These are phyloP conservation scores for Coniochaeta sp. DNA, from an alignment of 2,329 filamentous ascomycete species.

Conservation along the genomic window DNA sequence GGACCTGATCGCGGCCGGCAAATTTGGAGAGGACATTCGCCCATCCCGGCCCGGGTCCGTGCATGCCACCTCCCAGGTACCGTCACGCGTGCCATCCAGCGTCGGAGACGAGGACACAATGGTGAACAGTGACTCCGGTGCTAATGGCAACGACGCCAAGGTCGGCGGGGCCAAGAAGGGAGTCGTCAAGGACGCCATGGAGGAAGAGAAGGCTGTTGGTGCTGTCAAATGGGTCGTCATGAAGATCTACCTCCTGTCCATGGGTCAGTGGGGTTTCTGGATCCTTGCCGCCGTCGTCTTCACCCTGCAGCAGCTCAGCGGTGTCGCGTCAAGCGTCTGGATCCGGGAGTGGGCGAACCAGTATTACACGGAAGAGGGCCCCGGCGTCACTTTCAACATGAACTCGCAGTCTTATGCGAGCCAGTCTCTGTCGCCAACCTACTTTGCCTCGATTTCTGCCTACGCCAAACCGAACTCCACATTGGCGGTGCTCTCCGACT, in stretches of 20 bases:
- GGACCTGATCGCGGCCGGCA: slow-evolving; percentile 79
- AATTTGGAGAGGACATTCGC: slow-evolving; percentile 76
- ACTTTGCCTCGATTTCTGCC: slow-evolving; percentile 31
- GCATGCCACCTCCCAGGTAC: slow-evolving; percentile 56
- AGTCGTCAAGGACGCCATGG: slow-evolving; percentile 46
- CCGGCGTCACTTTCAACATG: slow-evolving; percentile 22
- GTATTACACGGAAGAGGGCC: slow-evolving; percentile 48
- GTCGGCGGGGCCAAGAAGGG: slow-evolving; percentile 25
- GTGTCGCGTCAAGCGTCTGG: slow-evolving; percentile 88
- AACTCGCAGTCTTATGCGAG: slow-evolving; percentile 26
- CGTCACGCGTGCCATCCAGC: slow-evolving; percentile 73
- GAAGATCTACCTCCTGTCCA: slow-evolving; percentile 74
- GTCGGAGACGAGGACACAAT: slow-evolving; percentile 58
- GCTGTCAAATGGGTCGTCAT: slow-evolving; percentile 86
- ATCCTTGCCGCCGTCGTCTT: slow-evolving; percentile 68
- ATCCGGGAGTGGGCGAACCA: slow-evolving; percentile 93
- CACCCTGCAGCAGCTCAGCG: slow-evolving; percentile 72
- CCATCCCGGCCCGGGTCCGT: slow-evolving; percentile 66
- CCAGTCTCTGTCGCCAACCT: slow-evolving; percentile 27
- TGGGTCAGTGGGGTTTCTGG: slow-evolving; percentile 99
- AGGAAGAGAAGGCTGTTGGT: slow-evolving; percentile 76
- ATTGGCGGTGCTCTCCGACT: slow-evolving; percentile 24
- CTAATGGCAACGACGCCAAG: slow-evolving; percentile 32
- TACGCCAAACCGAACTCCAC: slow-evolving; percentile 30
- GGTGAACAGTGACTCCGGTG: slow-evolving; percentile 42